phyloP scores from a whole-genome alignment of 257 asterid genomes.

The Thymus quinquecostatus region DNA sequence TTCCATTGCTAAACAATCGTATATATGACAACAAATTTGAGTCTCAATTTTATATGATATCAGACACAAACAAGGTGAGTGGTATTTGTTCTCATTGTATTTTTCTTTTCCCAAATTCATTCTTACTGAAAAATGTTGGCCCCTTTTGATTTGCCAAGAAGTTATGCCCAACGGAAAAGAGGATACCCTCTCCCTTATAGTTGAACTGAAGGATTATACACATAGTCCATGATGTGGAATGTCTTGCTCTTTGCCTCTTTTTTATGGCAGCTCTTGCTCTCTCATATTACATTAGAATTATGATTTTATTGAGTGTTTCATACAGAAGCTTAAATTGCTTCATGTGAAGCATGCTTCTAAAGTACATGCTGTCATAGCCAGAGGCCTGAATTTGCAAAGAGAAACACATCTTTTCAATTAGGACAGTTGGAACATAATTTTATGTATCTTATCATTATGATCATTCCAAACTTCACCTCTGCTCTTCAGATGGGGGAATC shows the following conservation, averaged over 20 bases:
- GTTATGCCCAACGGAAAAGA: constrained; percentile 9
- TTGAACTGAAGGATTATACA: constrained; percentile 8
- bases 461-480: not conserved
- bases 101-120: not conserved
- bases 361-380: not conserved
- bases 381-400: constrained; percentile 1
- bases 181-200: not conserved
- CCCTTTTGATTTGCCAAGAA: not conserved
- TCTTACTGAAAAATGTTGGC: constrained; percentile 14
- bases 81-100: constrained; percentile 10
- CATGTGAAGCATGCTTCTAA: not conserved
- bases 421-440: not conserved
- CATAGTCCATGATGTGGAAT: not conserved
- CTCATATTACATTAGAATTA: not conserved
- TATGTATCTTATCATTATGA: not conserved
- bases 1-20: constrained; percentile 93
- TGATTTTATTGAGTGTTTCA: not conserved
- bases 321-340: not conserved
- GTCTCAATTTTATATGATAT: constrained; percentile 96
- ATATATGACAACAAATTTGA: constrained; percentile 94
- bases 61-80: constrained; percentile 90
- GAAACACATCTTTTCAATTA: not conserved
- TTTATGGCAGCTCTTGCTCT: not conserved
- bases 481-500: too few relatives aligned
- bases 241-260: not conserved